Evolutionary conservation across 345 rosid species (phyloP).

Genomic region (Pistacia atlantica): DNA sequence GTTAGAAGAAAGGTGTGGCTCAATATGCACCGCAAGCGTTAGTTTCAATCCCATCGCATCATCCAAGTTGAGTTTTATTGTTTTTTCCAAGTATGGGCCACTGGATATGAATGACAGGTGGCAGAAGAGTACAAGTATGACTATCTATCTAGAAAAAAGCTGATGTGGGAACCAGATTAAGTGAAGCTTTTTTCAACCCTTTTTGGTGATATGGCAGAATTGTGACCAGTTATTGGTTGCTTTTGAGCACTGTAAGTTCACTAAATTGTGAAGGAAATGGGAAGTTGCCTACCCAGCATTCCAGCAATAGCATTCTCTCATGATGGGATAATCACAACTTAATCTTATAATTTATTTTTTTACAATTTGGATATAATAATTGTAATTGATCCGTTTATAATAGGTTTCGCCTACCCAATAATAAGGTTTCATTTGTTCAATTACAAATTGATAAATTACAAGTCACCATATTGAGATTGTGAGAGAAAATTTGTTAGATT

Average conservation of each 20-base stretch:
- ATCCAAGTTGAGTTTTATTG: constrained; percentile 23
- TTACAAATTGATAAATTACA: too few relatives aligned
- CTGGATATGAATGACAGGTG: constrained; percentile 46
- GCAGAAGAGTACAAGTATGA: constrained; percentile 12
- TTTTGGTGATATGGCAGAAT: constrained; percentile 33
- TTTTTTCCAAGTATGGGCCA: constrained; percentile 36
- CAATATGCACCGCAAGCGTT: constrained; percentile 46
- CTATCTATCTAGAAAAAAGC: neutral
- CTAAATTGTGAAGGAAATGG: neutral
- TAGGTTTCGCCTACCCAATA: too few relatives aligned
- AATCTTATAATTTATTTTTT: too few relatives aligned
- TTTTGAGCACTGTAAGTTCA: neutral
- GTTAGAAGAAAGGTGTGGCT: constrained; percentile 17
- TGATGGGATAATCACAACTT: too few relatives aligned
- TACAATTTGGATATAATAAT: too few relatives aligned
- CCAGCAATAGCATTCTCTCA: too few relatives aligned
- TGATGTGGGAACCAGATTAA: constrained; percentile 6
- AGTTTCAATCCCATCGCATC: constrained; percentile 12
- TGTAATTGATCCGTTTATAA: too few relatives aligned
- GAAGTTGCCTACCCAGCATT: neutral
- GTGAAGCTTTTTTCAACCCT: constrained; percentile 9
- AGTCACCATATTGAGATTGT: too few relatives aligned
- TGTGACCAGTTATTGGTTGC: constrained; percentile 22
- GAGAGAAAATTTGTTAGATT: too few relatives aligned
- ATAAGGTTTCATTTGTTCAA: too few relatives aligned